Base-by-base conservation (phyloP, 495 filamentous ascomycete species). In the Daldinia childiae region DNA sequence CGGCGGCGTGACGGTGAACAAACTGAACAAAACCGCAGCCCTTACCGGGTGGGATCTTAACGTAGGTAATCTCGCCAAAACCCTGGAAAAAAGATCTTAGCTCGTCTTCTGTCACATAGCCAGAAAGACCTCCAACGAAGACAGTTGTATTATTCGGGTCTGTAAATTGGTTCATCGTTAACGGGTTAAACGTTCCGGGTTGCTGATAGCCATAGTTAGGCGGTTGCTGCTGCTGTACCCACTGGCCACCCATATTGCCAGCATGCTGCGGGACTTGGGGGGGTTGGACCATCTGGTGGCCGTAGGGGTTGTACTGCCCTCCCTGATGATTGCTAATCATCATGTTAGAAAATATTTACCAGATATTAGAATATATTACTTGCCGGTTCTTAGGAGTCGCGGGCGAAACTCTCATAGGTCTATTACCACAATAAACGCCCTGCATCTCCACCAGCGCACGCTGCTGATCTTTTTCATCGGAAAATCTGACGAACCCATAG, bases 101-200 rank as follows among this genome's bases (percentile, higher is more conserved):
- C 84, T 99, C 95, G 79, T 99, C 95, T 84, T 99, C 95, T 63
- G 95, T 99, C 56, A 99, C 95, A 78, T 99, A 99, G 58, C 95
- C 95, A 36, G 94, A 98, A 2, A 99, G 89, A 51, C 95, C 95
- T 73, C 95, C 95, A 66, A 99, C 95, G 76, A 99, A 99, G 67
- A 99, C 95, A 26, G 95, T 99, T 52, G 95, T 99, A 85, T 99
- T 99, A 87, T 99, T 99, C n/a, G 95, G 95, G 75, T 99, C 95
- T 34, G 95, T 99, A 84, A 99, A 99, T 82, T 99, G 95, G 81
- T 99, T 99, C 95, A 99, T 99, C 66, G 90, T 87, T 68, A 85
- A 77, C 0, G 83, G 82, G 65, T 84, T 85, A 72, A 80, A 85
- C 0, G 74, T 72, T n/a, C 74, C 73, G 1, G 71, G 64, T 50